Evolutionary conservation across 148 eudicot species (phyloP), one percentile per base, ranked within the genome.

Genomic region (Rhododendron griersonianum): DNA sequence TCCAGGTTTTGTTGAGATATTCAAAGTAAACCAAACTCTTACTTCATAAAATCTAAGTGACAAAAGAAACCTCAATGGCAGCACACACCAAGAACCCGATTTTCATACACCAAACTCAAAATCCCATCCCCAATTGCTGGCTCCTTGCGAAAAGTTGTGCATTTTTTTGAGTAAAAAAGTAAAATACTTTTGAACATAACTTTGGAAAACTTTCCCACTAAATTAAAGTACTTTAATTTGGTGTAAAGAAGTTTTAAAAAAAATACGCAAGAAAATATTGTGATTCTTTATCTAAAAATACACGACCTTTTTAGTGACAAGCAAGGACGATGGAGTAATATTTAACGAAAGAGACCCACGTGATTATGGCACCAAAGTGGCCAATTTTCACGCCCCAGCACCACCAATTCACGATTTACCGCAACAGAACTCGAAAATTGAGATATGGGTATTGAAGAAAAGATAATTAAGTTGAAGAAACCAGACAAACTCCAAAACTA

Each of bases 401-500:
- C 30, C 23, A 14, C 16, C n/a, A 83, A 78, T 45, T 78, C 55
- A 21, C 81, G 28, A 33, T 33, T 14, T 16, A 5, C 77, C 25
- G n/a, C 28, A 16, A 0, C 59, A 13, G 4, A 11, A 53, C 25
- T 45, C 30, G 13, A 79, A 76, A 80, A 81, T 55, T 55, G 4
- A 85, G 86, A 77, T 23, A 53, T 76, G 53, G 35, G 51, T 39
- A 50, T 76, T 15, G n/a, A 89, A 86, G 35, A 77, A 63, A 15
- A 1, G 15, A 76, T 57, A 11, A 80, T 48, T 77, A 90, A 94
- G 91, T 92, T 47, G 50, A 47, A 47, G 50, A 47, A 47, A 47
- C 50, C 50, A 47, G 50, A 47, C 50, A 47, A 47, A 51, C 33
- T 41, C 16, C 10, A 82, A 81, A 79, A 81, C 23, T 53, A 2